Evolutionary conservation across 768 basidiomycete species (phyloP).

Genomic region (Psilocybe cubensis): DNA sequence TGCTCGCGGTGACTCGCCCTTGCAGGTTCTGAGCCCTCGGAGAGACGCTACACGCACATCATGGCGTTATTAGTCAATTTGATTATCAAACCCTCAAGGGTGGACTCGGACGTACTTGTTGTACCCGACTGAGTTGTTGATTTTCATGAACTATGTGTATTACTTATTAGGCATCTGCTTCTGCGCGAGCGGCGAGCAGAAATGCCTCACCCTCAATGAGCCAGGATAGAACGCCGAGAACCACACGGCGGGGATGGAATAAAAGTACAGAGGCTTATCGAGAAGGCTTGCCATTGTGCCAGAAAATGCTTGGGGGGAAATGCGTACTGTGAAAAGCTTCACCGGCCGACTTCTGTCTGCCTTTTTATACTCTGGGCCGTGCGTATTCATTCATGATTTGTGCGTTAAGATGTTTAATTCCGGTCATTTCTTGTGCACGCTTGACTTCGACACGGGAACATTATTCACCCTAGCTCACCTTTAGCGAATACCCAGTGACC

Average conservation of each 20-base stretch:
- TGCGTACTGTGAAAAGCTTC: no score
- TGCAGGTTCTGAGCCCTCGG: conserved; percentile 30
- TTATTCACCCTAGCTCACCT: no score
- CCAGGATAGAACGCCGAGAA: conserved; percentile 36
- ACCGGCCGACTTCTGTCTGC: not conserved
- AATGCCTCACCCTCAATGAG: conserved; percentile 27
- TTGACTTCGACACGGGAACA: no score
- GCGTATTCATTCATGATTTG: not conserved
- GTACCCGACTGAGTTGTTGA: conserved; percentile 32
- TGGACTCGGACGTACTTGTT: conserved; percentile 33
- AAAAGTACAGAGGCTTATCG: conserved; percentile 33
- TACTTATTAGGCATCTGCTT: not conserved
- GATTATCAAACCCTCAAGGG: not conserved
- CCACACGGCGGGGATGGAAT: conserved; percentile 41
- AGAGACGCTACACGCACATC: conserved; percentile 24
- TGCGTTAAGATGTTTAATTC: no score
- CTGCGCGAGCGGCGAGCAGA: not conserved
- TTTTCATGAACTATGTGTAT: conserved; percentile 23
- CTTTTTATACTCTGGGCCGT: not conserved
- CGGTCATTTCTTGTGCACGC: no score
- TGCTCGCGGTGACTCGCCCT: conserved; percentile 28
- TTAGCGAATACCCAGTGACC: no score
- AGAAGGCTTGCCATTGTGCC: conserved; percentile 13
- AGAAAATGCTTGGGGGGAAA: conserved; percentile 7
- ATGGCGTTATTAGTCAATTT: not conserved